Evolutionary conservation across 2,329 filamentous ascomycete species (phyloP).

Genomic region (Triangularia verruculosa): DNA sequence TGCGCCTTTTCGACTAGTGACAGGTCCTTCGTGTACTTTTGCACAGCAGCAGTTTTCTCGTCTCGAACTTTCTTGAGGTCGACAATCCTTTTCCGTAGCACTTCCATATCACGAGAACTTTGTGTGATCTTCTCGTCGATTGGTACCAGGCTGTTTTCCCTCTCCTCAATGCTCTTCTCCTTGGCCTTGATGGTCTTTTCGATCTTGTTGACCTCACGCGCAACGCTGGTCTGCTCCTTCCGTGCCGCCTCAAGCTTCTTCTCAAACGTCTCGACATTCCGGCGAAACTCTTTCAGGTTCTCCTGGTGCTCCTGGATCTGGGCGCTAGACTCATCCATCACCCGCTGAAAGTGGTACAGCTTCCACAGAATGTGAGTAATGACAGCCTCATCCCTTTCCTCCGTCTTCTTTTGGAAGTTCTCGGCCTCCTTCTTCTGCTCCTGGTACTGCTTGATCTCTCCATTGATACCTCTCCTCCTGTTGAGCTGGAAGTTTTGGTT

Average conservation of each 20-base stretch:
- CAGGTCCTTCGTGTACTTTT: slow-evolving; percentile 77
- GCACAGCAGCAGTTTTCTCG: slow-evolving; percentile 63
- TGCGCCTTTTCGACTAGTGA: slow-evolving; percentile 85
- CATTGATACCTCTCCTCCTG: slow-evolving; percentile 89
- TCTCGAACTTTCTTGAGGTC: slow-evolving; percentile 75
- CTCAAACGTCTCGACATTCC: slow-evolving; percentile 83
- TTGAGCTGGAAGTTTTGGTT: slow-evolving; percentile 87
- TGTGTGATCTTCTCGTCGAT: slow-evolving; percentile 89
- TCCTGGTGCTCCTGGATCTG: slow-evolving; percentile 93
- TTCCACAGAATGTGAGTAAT: slow-evolving; percentile 96
- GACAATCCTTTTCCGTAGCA: slow-evolving; percentile 64
- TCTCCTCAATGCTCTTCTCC: slow-evolving; percentile 82
- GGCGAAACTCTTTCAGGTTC: slow-evolving; percentile 86
- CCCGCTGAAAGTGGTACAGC: slow-evolving; percentile 87
- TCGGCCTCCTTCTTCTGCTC: slow-evolving; percentile 96
- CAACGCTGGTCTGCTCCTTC: slow-evolving; percentile 75
- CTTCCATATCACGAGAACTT: slow-evolving; percentile 66
- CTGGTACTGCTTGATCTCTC: slow-evolving; percentile 95
- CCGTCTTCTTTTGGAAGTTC: slow-evolving; percentile 84
- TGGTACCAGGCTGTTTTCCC: slow-evolving; percentile 80
- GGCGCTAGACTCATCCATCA: slow-evolving; percentile 86
- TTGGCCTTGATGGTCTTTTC: slow-evolving; percentile 83
- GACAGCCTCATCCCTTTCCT: slow-evolving; percentile 86
- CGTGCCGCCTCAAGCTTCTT: slow-evolving; percentile 75
- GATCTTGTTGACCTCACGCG: slow-evolving; percentile 73